A percentile compares a stretch with the other conserved stretches of the same genome.
phyloP scores from a whole-genome alignment of 768 basidiomycete species.

The Leccinum fibrillosum region DNA sequence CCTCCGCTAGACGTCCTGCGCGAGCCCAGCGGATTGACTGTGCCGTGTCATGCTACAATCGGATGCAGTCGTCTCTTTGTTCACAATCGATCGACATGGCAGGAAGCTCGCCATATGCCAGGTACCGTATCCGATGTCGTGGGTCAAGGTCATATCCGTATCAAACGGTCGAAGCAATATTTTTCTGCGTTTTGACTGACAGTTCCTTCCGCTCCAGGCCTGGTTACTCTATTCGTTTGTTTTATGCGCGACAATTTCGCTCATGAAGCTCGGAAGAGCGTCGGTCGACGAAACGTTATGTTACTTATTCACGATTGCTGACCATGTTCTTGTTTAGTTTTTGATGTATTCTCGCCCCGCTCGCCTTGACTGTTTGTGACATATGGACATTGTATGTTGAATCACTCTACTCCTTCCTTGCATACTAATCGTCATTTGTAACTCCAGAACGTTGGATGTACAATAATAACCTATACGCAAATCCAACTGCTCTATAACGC shows the following conservation, averaged over 20 bases:
- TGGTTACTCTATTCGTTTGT: background rate
- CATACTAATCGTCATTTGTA: background rate
- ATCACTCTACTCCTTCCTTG: background rate
- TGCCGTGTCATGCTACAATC: slow-evolving; percentile 23
- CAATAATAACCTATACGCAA: background rate
- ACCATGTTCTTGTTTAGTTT: background rate
- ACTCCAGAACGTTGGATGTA: slow-evolving; percentile 2
- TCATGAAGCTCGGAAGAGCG: slow-evolving; percentile 1
- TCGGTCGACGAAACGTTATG: slow-evolving; percentile 3
- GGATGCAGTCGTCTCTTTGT: slow-evolving; percentile 27
- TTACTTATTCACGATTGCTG: background rate
- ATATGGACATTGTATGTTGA: background rate
- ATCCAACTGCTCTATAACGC: background rate
- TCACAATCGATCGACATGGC: slow-evolving; percentile 12
- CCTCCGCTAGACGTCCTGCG: slow-evolving; percentile 26
- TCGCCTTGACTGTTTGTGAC: background rate
- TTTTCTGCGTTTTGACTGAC: slow-evolving; percentile 6
- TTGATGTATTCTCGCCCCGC: background rate
- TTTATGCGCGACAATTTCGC: background rate
- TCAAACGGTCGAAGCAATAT: background rate
- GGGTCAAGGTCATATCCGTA: slow-evolving; percentile 20
- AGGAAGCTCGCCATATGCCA: slow-evolving; percentile 25
- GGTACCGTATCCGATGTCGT: slow-evolving; percentile 18
- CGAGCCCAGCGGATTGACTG: slow-evolving; percentile 23
- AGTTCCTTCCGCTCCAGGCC: slow-evolving; percentile 1